Base-by-base conservation (phyloP, 2,329 filamentous ascomycete genomes). In the Ascocoryne sarcoides region DNA sequence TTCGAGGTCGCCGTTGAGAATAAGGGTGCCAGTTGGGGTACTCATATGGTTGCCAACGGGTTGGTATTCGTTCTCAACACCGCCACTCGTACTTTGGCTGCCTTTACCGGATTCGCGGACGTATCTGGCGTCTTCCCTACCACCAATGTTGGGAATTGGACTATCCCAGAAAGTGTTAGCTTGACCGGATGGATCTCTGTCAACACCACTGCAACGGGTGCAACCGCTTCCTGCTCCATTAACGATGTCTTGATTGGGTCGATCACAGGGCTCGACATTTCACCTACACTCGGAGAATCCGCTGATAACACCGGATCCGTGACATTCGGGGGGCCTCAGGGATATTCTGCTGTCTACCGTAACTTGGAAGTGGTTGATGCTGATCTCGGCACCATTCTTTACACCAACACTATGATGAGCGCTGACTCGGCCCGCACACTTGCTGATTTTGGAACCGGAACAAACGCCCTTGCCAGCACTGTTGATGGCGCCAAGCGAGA, bases 401-500 rank as follows among this genome's bases (percentile, higher is more conserved):
- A 50, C 20, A 18, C 46, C 7, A 51, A 48, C 26, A 16, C 40
- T n/a, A 29, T 50, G 4, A 31, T 42, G 8, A n/a, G 41, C 1
- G 31, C 34, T 10, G 41, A 46, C 21, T 46, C 48, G 29, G 35
- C 17, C 8, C 44, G 46, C 2, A 51, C 44, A 21, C 30, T 51
- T 15, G 36, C 43, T 4, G 50, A 51, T 33, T 51, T 51, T 33
- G 30, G 32, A 5, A 46, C 50, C n/a, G 46, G 50, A 3, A 47
- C 48, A 4, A 52, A 52, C 37, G 14, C 33, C n/a, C 40, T 48
- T 5, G 31, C 48, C 16, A 46, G 46, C 23, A 52, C 41, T 29
- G 56, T 55, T 2, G 73, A 79, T 51, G 74, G 73, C 12, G 71
- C 73, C 1, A 78, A 78, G 52, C 64, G 74, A 26, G 75, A 78